These are phyloP conservation scores for Berberis vulgaris DNA, from an alignment of 164 flowering plant genomes.

Conservation along the genomic window DNA sequence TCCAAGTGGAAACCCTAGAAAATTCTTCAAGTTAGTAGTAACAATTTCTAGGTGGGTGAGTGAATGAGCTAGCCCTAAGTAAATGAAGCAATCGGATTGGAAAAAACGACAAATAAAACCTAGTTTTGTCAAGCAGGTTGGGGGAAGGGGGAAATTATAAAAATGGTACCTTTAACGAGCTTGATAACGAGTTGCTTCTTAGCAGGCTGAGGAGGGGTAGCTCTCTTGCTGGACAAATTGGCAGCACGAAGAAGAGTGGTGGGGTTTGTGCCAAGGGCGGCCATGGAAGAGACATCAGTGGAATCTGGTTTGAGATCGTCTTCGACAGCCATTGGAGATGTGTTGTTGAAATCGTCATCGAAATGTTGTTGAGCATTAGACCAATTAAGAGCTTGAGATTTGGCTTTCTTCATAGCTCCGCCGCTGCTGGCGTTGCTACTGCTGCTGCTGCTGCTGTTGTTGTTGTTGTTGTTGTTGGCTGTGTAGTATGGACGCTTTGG, in stretches of 20 bases:
- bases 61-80: neutral
- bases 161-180: neutral
- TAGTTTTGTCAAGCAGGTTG: neutral
- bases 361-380: neutral
- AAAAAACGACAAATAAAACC: neutral
- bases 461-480: slow-evolving; percentile 7
- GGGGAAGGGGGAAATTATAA: neutral
- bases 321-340: neutral
- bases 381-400: slow-evolving; percentile 33
- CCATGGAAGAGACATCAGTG: neutral
- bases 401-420: slow-evolving; percentile 68
- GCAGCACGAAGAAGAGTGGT: neutral
- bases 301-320: neutral
- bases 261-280: neutral
- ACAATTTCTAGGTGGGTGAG: too few species aligned
- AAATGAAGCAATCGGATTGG: neutral
- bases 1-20: too few species aligned
- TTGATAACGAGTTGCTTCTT: neutral
- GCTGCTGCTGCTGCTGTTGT: slow-evolving; percentile 11
- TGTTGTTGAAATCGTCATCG: neutral
- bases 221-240: neutral
- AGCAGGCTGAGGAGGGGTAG: slow-evolving; percentile 1
- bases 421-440: slow-evolving; percentile 12
- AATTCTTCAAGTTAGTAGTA: too few species aligned
- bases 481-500: slow-evolving; percentile 20